phyloP scores from a whole-genome alignment of 352 stramenopile genomes.

The Pythium monospermum region DNA sequence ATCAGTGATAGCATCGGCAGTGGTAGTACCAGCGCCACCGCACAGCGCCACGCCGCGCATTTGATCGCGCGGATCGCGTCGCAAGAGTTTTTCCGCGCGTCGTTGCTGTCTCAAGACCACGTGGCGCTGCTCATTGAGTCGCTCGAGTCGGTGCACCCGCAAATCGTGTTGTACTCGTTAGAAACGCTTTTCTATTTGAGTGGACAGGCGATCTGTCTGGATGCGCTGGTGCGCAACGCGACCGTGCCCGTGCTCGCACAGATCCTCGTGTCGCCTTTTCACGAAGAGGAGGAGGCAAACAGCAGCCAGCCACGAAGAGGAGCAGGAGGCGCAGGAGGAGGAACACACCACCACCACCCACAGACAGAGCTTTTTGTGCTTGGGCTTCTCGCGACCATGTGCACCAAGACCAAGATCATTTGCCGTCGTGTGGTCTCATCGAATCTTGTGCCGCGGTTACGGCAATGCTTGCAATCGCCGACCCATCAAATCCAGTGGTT shows the following conservation, averaged over 20 bases:
- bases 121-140: constrained; percentile 60
- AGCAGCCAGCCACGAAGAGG: too few relatives aligned
- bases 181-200: constrained; percentile 56
- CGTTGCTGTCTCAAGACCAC: constrained; percentile 50
- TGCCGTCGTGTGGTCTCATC: constrained; percentile 40
- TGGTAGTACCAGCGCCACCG: constrained; percentile 14
- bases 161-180: constrained; percentile 56
- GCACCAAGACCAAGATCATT: constrained; percentile 24
- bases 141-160: constrained; percentile 63
- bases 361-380: constrained; percentile 22
- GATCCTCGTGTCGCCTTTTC: constrained; percentile 48
- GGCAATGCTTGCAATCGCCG: constrained; percentile 26
- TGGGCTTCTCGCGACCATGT: constrained; percentile 32
- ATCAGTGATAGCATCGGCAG: background rate
- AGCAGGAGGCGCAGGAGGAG: too few relatives aligned
- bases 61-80: constrained; percentile 49
- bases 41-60: constrained; percentile 58
- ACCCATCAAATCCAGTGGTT: constrained; percentile 36
- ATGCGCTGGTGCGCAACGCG: constrained; percentile 63
- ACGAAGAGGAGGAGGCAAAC: too few relatives aligned
- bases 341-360: constrained; percentile 10
- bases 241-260: constrained; percentile 69
- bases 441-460: constrained; percentile 54
- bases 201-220: constrained; percentile 53
- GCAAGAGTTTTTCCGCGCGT: constrained; percentile 45